Percentiles rank a stretch among this genome's conserved stretches.
Conservation (phyloP, 2,329 filamentous ascomycete species). For the Aureobasidium uvarum region DNA sequence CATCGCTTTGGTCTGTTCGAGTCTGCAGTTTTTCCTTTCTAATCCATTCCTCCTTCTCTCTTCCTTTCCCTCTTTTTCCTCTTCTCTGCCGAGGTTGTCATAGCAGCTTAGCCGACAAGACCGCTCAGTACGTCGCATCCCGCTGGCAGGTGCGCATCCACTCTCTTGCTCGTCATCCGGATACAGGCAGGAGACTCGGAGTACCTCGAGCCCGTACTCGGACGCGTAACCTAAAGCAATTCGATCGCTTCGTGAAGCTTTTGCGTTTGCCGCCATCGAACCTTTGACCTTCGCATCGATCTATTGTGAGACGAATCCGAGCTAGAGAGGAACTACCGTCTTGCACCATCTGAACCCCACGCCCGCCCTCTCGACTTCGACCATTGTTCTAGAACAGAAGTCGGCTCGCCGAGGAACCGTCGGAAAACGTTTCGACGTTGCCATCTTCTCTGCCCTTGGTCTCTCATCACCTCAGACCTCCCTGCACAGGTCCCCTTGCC, state of each 20-base stretch:
- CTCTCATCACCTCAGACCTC: slow-evolving; percentile 8
- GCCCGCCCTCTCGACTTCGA: slow-evolving; percentile 12
- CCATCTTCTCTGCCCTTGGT: slow-evolving; percentile 8
- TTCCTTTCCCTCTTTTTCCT: neutral
- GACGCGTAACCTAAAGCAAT: neutral
- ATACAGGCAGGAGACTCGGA: neutral
- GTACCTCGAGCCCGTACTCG: slow-evolving; percentile 7
- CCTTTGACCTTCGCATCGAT: slow-evolving; percentile 4
- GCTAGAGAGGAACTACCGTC: neutral
- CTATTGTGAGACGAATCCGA: neutral
- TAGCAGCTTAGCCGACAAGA: neutral
- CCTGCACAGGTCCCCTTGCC: slow-evolving; percentile 1
- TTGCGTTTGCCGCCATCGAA: slow-evolving; percentile 20
- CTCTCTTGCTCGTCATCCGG: slow-evolving; percentile 9
- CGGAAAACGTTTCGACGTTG: slow-evolving; percentile 20
- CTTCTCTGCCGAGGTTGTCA: neutral
- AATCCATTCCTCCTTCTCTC: neutral
- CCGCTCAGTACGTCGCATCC: slow-evolving; percentile 7
- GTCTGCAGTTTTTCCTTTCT: neutral
- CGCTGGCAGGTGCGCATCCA: slow-evolving; percentile 27
- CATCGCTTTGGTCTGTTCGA: neutral
- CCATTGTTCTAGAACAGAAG: slow-evolving; percentile 23
- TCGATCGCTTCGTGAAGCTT: neutral
- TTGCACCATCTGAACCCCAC: slow-evolving; percentile 14
- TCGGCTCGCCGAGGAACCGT: slow-evolving; percentile 18